Base-by-base conservation (phyloP, 176 grass and related monocot species). In the Alopecurus myosuroides region DNA sequence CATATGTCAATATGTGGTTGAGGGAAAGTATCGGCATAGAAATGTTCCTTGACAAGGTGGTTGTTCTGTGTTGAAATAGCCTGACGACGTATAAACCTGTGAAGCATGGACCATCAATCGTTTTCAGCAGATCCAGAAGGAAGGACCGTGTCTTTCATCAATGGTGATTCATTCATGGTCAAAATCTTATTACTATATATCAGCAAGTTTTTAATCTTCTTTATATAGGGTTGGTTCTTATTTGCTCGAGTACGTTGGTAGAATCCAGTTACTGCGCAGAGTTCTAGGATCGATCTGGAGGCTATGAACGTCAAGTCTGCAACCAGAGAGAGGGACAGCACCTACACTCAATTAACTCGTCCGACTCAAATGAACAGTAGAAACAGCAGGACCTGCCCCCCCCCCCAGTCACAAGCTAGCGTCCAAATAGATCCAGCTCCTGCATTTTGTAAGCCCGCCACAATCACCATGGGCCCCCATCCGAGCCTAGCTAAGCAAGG, bases 361-460 rank as follows among this genome's bases (percentile, higher is more conserved):
- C 69, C 69, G 7, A 72, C 25, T 74, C 41, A 30, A 74, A 48
- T 48, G 42, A 74, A 74, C 44, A 74, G 70, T 49, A 19, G 8
- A n/a, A 70, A 74, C 44, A 30, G 70, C 9, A 31, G 42, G 42
- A 26, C 70, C 25, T 74, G 70, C 70, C 70, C 44, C 70, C 15
- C 42, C 70, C 70, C 44, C 70, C 15, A 74, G 42, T 74, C 70
- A 74, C 70, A 11, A 46, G 70, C 70, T 74, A 50, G 8, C 26
- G 42, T 74, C 70, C 70, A 31, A 74, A 74, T 9, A 49, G 42
- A 74, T 74, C 42, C 70, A 74, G 70, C 70, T 74, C 42, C 70
- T 49, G 42, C 70, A 30, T 46, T 49, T 44, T 44, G 42, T 49
- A 74, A 74, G 44, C 70, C 70, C 42, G 31, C 70, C 25, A 74